Percentiles rank a stretch among this genome's conserved stretches.
phyloP scores from a whole-genome alignment of 2,329 filamentous ascomycete genomes.

The Colletotrichum lindemuthianum region DNA sequence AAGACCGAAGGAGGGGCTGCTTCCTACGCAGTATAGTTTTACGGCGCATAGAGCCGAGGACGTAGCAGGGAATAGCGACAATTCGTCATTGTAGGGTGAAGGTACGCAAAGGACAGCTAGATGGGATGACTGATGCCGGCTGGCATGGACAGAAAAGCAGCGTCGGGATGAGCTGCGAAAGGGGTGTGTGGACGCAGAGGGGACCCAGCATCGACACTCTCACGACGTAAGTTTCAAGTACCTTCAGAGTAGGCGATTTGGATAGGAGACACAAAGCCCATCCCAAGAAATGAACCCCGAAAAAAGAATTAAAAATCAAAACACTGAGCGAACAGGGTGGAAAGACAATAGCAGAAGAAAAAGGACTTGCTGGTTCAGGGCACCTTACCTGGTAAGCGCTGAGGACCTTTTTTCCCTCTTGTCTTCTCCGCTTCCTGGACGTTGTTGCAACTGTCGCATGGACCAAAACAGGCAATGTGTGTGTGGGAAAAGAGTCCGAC shows the following conservation, averaged over 20 bases:
- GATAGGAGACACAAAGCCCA: no score
- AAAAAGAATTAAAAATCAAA: no score
- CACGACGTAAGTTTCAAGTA: slow-evolving; percentile 31
- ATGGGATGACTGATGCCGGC: neutral
- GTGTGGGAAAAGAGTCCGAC: no score
- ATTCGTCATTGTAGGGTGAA: neutral
- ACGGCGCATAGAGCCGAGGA: neutral
- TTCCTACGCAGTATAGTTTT: neutral
- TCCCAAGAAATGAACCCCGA: no score
- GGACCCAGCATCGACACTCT: slow-evolving; percentile 16
- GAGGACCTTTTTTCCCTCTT: no score
- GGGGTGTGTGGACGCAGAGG: neutral
- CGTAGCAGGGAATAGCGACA: neutral
- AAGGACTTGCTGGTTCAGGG: no score
- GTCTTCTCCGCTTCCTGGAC: no score
- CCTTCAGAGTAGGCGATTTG: slow-evolving; percentile 15
- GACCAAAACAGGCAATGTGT: no score
- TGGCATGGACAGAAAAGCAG: neutral
- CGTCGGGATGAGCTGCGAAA: neutral
- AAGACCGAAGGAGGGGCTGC: neutral
- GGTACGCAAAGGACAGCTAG: slow-evolving; percentile 6
- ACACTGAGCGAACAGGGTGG: no score
- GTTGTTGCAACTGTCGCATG: no score
- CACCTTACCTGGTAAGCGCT: no score
- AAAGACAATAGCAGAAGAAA: no score